Conservation (phyloP, 202 grass and related monocot species). For the Eragrostis tef region DNA sequence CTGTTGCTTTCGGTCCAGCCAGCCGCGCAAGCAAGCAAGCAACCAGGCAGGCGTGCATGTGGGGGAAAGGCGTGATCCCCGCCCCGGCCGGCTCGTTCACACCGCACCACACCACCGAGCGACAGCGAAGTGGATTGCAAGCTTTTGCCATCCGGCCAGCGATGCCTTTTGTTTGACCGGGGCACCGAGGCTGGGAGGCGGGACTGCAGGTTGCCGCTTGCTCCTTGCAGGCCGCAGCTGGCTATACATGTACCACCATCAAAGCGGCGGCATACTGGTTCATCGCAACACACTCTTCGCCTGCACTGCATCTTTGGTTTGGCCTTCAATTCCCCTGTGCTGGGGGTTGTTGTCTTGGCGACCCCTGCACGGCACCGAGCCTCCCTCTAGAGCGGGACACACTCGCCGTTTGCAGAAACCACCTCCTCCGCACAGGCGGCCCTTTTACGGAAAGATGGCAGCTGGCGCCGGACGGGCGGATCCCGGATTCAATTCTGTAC, state of each 20-base stretch:
- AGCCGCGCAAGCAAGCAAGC: not conserved
- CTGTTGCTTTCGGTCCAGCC: slow-evolving; percentile 44
- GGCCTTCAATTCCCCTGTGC: not conserved
- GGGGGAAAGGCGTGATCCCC: slow-evolving; percentile 18
- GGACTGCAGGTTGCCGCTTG: not conserved
- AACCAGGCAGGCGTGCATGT: slow-evolving; percentile 28
- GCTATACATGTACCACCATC: not conserved
- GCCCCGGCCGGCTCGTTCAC: not conserved
- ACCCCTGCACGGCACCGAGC: not conserved
- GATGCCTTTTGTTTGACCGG: slow-evolving; percentile 38
- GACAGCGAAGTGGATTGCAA: slow-evolving; percentile 26
- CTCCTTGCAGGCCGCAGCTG: no score
- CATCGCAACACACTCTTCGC: not conserved
- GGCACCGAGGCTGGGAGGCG: not conserved
- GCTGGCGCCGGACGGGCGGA: not conserved
- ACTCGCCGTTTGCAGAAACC: slow-evolving; percentile 3
- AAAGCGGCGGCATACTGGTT: not conserved
- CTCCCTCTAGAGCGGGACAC: no score
- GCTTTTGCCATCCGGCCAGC: not conserved
- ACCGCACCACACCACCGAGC: not conserved
- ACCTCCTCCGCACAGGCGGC: not conserved
- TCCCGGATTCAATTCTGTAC: not conserved
- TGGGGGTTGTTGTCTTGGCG: not conserved
- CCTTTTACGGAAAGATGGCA: not conserved
- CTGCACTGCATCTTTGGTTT: not conserved